A percentile compares a stretch with the other conserved stretches of the same genome.
phyloP scores from a whole-genome alignment of 1,139 yeast species.

The Wickerhamomyces sp. region DNA sequence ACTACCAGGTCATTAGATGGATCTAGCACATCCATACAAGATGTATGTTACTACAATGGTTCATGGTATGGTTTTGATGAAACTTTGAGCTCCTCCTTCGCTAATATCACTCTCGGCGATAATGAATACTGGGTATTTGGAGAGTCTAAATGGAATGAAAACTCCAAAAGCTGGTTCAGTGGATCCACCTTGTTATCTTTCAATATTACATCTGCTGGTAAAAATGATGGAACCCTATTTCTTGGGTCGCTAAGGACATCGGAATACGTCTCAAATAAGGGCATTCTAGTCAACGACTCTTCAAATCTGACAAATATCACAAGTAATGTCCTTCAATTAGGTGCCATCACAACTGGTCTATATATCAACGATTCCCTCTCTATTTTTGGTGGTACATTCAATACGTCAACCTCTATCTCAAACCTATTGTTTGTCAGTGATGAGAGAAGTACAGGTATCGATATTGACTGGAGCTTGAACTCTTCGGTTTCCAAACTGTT shows the following conservation, averaged over 20 bases:
- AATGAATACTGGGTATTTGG: slow-evolving; percentile 22
- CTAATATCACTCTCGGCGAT: slow-evolving; percentile 25
- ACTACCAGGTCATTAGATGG: slow-evolving; percentile 6
- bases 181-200: slow-evolving; percentile 22
- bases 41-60: slow-evolving; percentile 27
- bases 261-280: slow-evolving; percentile 13
- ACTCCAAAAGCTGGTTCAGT: slow-evolving; percentile 22
- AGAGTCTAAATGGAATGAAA: slow-evolving; percentile 18
- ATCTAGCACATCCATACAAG: slow-evolving; percentile 1
- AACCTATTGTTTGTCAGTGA: slow-evolving; percentile 35
- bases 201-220: slow-evolving; percentile 27
- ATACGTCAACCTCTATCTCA: slow-evolving; percentile 22
- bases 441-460: slow-evolving; percentile 26
- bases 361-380: slow-evolving; percentile 46
- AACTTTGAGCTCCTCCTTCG: slow-evolving; percentile 5
- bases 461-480: slow-evolving; percentile 16
- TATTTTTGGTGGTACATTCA: slow-evolving; percentile 52
- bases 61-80: slow-evolving; percentile 23
- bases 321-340: slow-evolving; percentile 7
- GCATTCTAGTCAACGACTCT: slow-evolving; percentile 10
- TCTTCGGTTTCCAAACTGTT: slow-evolving; percentile 16
- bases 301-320: slow-evolving; percentile 13
- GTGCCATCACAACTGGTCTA: slow-evolving; percentile 20
- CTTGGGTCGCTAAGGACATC: slow-evolving; percentile 17
- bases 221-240: slow-evolving; percentile 20